These are phyloP conservation scores for Kodamaea fungicola DNA, from an alignment of 1,139 yeast species.

Conservation along the genomic window DNA sequence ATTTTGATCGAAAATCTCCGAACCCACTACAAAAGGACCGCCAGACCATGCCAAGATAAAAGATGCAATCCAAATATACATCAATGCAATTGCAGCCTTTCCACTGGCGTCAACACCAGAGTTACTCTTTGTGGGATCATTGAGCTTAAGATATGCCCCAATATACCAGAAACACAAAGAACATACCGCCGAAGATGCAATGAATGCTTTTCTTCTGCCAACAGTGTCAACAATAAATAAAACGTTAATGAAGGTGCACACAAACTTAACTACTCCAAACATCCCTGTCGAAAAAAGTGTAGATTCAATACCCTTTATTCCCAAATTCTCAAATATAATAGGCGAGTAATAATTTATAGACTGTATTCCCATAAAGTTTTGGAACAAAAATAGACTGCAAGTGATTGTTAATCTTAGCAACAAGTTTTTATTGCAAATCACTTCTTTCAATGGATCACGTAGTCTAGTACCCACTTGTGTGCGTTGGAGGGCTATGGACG, in stretches of 20 bases:
- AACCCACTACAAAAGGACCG: constrained; percentile 43
- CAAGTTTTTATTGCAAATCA: constrained; percentile 27
- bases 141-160: constrained; percentile 37
- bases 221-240: constrained; percentile 36
- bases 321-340: constrained; percentile 35
- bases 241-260: constrained; percentile 35
- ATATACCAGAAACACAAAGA: constrained; percentile 43
- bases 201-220: constrained; percentile 38
- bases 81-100: constrained; percentile 40
- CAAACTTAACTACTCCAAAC: constrained; percentile 41
- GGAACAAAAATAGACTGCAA: constrained; percentile 34
- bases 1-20: constrained; percentile 42
- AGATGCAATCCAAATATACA: constrained; percentile 44
- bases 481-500: constrained; percentile 24
- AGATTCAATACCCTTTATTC: constrained; percentile 38
- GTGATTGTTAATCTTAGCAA: constrained; percentile 32
- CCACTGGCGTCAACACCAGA: constrained; percentile 40
- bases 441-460: constrained; percentile 37
- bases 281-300: constrained; percentile 41
- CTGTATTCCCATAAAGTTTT: constrained; percentile 46
- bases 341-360: constrained; percentile 47
- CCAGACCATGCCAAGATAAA: constrained; percentile 45
- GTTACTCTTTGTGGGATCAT: constrained; percentile 37
- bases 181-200: constrained; percentile 36
- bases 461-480: constrained; percentile 33